Percentiles rank a stretch among this genome's conserved stretches.
Conservation (phyloP, 148 eudicot species). For the Nepenthes gracilis region DNA sequence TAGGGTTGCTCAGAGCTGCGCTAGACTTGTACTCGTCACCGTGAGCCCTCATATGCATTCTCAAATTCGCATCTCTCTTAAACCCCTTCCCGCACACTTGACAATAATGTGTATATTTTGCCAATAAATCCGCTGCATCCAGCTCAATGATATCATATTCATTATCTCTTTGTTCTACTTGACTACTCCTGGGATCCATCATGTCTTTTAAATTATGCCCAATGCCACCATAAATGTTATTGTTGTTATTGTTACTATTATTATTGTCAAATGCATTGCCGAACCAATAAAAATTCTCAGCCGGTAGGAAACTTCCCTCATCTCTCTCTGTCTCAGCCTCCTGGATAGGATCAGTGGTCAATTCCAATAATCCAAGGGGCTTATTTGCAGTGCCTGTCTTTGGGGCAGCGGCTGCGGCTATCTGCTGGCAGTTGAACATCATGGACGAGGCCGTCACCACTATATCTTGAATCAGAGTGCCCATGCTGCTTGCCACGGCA, state of each 20-base stretch:
- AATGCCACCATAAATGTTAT: not conserved
- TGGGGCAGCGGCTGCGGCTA: slow-evolving; percentile 8
- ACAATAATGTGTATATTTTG: slow-evolving; percentile 79
- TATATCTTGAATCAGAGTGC: slow-evolving; percentile 55
- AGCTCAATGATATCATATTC: slow-evolving; percentile 46
- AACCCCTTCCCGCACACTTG: slow-evolving; percentile 83
- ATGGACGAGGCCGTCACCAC: slow-evolving; percentile 52
- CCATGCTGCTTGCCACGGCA: slow-evolving; percentile 26
- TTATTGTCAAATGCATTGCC: slow-evolving; percentile 4
- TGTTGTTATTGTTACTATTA: not conserved
- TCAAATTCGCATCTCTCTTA: slow-evolving; percentile 75
- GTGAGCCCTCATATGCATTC: slow-evolving; percentile 97
- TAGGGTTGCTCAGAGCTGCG: slow-evolving; percentile 59
- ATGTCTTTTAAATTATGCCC: slow-evolving; percentile 5
- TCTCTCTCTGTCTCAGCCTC: not conserved
- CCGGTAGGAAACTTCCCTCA: slow-evolving; percentile 2
- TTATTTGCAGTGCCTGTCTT: not conserved
- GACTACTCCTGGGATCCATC: not conserved
- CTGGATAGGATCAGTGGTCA: not conserved
- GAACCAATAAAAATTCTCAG: slow-evolving; percentile 15
- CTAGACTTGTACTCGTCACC: slow-evolving; percentile 82
- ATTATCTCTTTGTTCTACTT: not conserved
- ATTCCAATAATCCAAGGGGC: not conserved
- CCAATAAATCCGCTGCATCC: slow-evolving; percentile 54
- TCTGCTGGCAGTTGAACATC: slow-evolving; percentile 75